Percentiles rank a stretch among this genome's conserved stretches.
Conservation (phyloP, 1,139 yeast genomes). For the Saccharomyces uvarum region DNA sequence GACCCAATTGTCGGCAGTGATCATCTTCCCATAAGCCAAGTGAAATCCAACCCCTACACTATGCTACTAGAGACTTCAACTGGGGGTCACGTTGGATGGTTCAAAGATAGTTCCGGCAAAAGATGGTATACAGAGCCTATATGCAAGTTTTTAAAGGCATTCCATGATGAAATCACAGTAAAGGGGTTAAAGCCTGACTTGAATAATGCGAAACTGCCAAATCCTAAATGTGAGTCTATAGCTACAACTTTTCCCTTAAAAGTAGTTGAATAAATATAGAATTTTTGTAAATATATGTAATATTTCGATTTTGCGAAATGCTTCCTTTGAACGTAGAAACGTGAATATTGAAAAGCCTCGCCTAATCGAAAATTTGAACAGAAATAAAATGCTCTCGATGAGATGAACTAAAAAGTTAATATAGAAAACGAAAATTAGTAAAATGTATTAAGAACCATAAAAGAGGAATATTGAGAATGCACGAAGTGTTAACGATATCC, state of each 20-base stretch:
- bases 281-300: not conserved
- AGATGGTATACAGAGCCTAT: conserved; percentile 51
- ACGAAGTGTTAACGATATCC: conserved; percentile 63
- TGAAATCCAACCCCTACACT: conserved; percentile 48
- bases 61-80: conserved; percentile 46
- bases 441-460: not conserved
- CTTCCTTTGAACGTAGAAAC: not conserved
- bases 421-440: no score
- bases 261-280: not conserved
- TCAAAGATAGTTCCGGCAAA: conserved; percentile 36
- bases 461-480: conserved; percentile 38
- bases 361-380: not conserved
- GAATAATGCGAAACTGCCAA: conserved; percentile 12
- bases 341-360: not conserved
- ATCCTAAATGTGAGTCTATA: conserved; percentile 13
- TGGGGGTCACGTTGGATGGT: conserved; percentile 67
- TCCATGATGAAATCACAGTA: conserved; percentile 23
- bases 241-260: conserved; percentile 10
- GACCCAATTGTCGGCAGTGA: conserved; percentile 49
- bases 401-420: not conserved
- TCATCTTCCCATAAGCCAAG: conserved; percentile 31
- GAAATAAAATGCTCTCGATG: not conserved
- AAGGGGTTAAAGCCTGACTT: conserved; percentile 16
- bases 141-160: conserved; percentile 30
- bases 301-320: not conserved